phyloP scores from a whole-genome alignment of 1,284 basidiomycete species.

The Dichomitus squalens region DNA sequence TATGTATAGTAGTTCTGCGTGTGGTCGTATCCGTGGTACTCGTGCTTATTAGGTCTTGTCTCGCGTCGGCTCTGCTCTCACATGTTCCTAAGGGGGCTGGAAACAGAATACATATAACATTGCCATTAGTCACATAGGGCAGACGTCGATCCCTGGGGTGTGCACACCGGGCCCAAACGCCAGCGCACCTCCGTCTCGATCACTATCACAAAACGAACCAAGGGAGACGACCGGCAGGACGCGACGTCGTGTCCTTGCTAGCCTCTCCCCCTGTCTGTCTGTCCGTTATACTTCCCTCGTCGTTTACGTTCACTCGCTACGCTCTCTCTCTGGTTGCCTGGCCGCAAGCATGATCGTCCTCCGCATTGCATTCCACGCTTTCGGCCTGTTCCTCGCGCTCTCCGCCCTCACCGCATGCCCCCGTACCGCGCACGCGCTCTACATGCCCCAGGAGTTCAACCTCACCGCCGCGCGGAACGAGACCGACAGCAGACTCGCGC shows the following conservation, averaged over 20 bases:
- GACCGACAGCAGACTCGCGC: neutral
- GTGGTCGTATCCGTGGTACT: neutral
- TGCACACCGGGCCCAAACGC: neutral
- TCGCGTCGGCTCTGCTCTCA: too few species aligned
- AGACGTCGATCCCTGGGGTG: too few species aligned
- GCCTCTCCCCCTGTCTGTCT: neutral
- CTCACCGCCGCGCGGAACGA: slow-evolving; percentile 3
- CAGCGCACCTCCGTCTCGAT: neutral
- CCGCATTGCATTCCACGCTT: neutral
- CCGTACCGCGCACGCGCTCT: slow-evolving; percentile 8
- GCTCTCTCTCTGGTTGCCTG: neutral
- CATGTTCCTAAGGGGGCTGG: too few species aligned
- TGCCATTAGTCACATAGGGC: too few species aligned
- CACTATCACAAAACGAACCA: neutral
- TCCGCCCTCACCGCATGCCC: neutral
- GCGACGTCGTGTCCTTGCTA: neutral
- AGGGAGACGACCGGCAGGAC: neutral
- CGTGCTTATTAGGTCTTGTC: neutral
- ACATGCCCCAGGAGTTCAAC: slow-evolving; percentile 20
- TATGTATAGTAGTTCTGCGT: slow-evolving; percentile 1
- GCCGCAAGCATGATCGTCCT: neutral
- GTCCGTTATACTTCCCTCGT: neutral
- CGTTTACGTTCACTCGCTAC: neutral
- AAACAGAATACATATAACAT: neutral
- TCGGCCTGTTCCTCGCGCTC: slow-evolving; percentile 6